Percentiles rank a stretch among this genome's conserved stretches.
Conservation (phyloP, 2,329 filamentous ascomycete genomes). For the Fusarium compactum region DNA sequence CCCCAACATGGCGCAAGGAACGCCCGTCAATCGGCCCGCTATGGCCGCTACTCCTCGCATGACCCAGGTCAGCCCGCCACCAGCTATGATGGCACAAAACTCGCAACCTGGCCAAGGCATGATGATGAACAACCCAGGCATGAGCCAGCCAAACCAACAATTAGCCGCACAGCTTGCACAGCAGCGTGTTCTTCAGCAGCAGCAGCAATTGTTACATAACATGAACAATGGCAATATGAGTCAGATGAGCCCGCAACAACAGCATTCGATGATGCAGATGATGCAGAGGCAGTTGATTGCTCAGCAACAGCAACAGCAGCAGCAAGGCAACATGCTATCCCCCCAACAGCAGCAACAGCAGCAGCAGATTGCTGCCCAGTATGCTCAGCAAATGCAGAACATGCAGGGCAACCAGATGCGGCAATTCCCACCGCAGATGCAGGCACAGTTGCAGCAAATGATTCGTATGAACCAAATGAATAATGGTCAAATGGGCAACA, state of each 20-base stretch:
- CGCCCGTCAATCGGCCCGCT: slow-evolving; percentile 66
- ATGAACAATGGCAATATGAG: slow-evolving; percentile 53
- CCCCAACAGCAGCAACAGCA: slow-evolving; percentile 58
- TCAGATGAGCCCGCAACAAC: slow-evolving; percentile 55
- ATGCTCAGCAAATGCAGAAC: slow-evolving; percentile 58
- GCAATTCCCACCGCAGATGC: slow-evolving; percentile 53
- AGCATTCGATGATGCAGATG: slow-evolving; percentile 55
- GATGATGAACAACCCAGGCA: slow-evolving; percentile 64
- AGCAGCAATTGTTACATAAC: slow-evolving; percentile 58
- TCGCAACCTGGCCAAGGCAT: slow-evolving; percentile 65
- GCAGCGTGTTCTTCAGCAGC: slow-evolving; percentile 56
- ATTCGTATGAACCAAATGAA: slow-evolving; percentile 53
- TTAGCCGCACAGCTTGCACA: slow-evolving; percentile 63
- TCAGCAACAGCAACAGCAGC: slow-evolving; percentile 51
- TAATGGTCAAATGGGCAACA: slow-evolving; percentile 47
- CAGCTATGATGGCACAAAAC: slow-evolving; percentile 68
- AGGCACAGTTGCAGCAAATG: slow-evolving; percentile 54
- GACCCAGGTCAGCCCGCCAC: slow-evolving; percentile 71
- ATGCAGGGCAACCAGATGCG: slow-evolving; percentile 54
- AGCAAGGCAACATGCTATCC: slow-evolving; percentile 57
- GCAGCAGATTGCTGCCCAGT: slow-evolving; percentile 59
- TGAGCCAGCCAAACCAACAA: slow-evolving; percentile 55
- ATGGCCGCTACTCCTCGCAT: slow-evolving; percentile 71
- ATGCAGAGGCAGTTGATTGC: slow-evolving; percentile 57
- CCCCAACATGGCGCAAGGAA: slow-evolving; percentile 70